Percentiles rank a stretch among this genome's conserved stretches.
These are phyloP conservation scores for Wickerhamiella kazuoi DNA, from an alignment of 805 yeast genomes.

Conservation along the genomic window DNA sequence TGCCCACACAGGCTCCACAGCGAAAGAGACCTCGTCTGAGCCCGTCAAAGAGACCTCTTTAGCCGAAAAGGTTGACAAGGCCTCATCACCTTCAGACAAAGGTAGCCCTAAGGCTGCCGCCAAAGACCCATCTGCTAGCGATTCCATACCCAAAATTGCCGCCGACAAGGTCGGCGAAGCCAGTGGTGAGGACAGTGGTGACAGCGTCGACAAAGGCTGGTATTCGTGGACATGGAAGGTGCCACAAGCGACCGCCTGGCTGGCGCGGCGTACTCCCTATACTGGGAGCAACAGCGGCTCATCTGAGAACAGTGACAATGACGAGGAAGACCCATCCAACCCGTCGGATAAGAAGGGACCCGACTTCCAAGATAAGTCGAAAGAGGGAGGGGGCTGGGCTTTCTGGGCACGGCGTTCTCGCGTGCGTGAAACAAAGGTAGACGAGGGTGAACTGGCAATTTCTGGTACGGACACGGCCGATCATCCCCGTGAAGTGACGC, in stretches of 20 bases:
- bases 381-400: conserved; percentile 18
- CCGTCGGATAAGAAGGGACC: not conserved
- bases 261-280: not conserved
- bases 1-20: too few species aligned
- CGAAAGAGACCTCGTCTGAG: too few species aligned
- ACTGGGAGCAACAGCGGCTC: not conserved
- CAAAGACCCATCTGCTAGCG: too few species aligned
- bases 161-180: not conserved
- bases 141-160: too few species aligned
- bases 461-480: conserved; percentile 18
- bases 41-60: too few species aligned
- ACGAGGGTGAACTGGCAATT: conserved; percentile 16
- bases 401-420: conserved; percentile 17
- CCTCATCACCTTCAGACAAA: too few species aligned
- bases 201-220: not conserved
- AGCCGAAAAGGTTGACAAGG: too few species aligned
- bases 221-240: conserved; percentile 2
- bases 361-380: not conserved
- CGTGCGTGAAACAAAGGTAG: conserved; percentile 8
- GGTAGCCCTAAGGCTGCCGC: too few species aligned
- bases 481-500: conserved; percentile 15
- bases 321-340: not conserved
- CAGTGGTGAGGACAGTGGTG: not conserved
- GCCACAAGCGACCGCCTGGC: not conserved
- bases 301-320: not conserved